Base-by-base conservation (phyloP, 305 asterid species). In the Fraxinus paxiana region DNA sequence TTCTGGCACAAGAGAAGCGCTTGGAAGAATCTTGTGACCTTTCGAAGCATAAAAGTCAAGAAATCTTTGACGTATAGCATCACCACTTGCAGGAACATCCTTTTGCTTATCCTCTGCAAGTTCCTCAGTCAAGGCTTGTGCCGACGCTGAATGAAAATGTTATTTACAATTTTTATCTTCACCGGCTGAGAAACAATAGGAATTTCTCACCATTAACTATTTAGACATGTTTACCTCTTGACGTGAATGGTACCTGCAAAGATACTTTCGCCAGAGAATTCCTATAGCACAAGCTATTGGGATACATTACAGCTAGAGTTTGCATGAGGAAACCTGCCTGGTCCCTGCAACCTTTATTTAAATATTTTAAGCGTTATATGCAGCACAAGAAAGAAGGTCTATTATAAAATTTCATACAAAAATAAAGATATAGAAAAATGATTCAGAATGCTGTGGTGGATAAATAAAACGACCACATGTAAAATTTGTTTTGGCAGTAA, bases 1-100 rank as follows among this genome's bases (percentile, higher is more conserved):
- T 82, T 95, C 99, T 12, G 99, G 99, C 24, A 95, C 99, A 78
- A 95, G 97, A 72, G 99, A 95, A 77, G 99, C 78, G 84, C 99
- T 92, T 34, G 99, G 97, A 85, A 95, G 98, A 82, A 93, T 84
- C 83, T 89, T 90, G 87, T 95, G 99, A 46, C 93, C 96, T 86
- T 87, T 88, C 15, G 91, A 87, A 81, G 97, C 97, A 86, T 92
- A 95, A 87, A 91, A 95, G 10, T 93, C 91, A 76, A 95, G 96
- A 85, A 95, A 95, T 79, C 91, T 87, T 83, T 63, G 87, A 34
- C 99, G 98, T 79, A 95, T 93, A 77, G 97, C 87, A 84, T 95
- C 93, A 20, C 98, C 98, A 73, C 90, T 95, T 6, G 84, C 84
- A 61, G 88, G 85, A 77, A 77, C 71, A 83, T 87, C 84, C 83